Base-by-base conservation (phyloP, 1,284 basidiomycete genomes). In the Coriolopsis trogii region DNA sequence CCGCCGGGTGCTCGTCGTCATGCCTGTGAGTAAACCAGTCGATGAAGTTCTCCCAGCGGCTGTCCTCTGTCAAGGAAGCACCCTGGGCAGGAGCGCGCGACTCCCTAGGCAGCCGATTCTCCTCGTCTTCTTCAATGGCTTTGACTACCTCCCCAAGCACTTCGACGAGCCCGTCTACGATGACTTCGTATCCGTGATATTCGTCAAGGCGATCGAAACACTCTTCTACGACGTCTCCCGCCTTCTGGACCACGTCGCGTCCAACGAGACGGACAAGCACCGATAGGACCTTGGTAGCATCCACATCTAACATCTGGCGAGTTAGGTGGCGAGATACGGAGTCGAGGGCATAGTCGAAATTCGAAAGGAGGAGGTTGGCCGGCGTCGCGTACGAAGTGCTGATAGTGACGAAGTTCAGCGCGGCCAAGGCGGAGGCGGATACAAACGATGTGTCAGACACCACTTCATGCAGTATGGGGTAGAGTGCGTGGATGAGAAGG, bases 331-430 rank as follows among this genome's bases (percentile, higher is more conserved):
- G 86, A 1, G 91, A 91, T 8, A 95, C 87, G 10, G 88, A 82
- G 62, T 96, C 93, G 52, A 98, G 81, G 7, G 93, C 88, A 64
- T 98, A 97, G 72, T 98, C 95, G 60, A 95, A 95, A 68, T 97
- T 95, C 23, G 93, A 88, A 25, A 97, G 78, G 4, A 98, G 75
- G 26, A 97, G 76, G 64, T 93, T 93, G 28, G 85, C 82, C 0
- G 91, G 81, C 1, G 89, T 88, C 6, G 93, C 91, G 61, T 93
- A 95, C 2, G 89, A 92, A 1, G 85, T 82, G 49, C 82, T 75
- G 20, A 78, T 73, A 2, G 92, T 79, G 37, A 95, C 80, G 55
- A 80, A 84, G 54, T 79, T 69, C 33, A 98, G 76, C 1, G 92
- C 75, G 4, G 84, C 81, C 4, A 87, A 73, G 1, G 87, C 93